Percentiles rank a stretch among this genome's conserved stretches.
Conservation (phyloP, 148 eudicot species). For the Drosera capensis region DNA sequence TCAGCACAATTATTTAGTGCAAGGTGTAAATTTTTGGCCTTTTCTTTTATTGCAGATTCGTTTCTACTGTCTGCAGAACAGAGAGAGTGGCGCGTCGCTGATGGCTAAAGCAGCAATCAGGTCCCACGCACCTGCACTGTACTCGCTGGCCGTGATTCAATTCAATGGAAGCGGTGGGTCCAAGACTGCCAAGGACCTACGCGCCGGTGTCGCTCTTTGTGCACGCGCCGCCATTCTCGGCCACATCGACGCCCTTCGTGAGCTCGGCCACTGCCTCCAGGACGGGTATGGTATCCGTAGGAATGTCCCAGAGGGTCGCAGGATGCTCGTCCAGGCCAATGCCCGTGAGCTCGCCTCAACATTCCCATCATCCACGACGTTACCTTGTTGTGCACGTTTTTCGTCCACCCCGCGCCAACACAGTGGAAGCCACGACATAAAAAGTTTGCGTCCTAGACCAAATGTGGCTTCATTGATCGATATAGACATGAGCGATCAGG, state of each 20-base stretch:
- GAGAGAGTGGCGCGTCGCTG: constrained; percentile 18
- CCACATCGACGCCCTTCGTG: constrained; percentile 26
- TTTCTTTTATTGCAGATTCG: constrained; percentile 20
- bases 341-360: constrained; percentile 19
- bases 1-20: too few species aligned
- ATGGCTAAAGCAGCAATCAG: constrained; percentile 29
- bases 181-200: constrained; percentile 20
- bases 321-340: constrained; percentile 24
- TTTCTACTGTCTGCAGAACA: constrained; percentile 25
- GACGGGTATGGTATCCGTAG: constrained; percentile 30
- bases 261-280: constrained; percentile 36
- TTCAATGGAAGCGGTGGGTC: constrained; percentile 37
- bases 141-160: constrained; percentile 31
- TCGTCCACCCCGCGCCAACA: background rate
- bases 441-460: background rate
- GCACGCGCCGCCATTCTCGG: constrained; percentile 31
- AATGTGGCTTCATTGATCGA: background rate
- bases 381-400: background rate
- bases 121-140: constrained; percentile 23
- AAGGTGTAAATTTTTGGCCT: too few species aligned
- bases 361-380: constrained; percentile 5
- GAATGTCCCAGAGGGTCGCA: constrained; percentile 13
- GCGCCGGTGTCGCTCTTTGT: constrained; percentile 23
- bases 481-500: constrained; percentile 1
- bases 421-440: background rate